phyloP scores from a whole-genome alignment of 1,284 basidiomycete genomes.

The Porodaedalea pini region DNA sequence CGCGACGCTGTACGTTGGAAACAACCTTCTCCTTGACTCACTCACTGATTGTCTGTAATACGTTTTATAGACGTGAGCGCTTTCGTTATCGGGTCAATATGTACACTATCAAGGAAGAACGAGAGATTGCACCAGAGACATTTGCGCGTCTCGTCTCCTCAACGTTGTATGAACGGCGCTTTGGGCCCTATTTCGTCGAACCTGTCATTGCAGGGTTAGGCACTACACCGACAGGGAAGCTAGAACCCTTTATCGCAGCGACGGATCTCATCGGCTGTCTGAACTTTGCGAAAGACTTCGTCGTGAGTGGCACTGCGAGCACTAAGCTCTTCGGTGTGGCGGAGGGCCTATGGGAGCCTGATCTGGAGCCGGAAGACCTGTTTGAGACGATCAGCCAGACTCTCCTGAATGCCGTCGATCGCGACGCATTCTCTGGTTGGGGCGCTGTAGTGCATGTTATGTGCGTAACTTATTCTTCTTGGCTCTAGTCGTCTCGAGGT shows the following conservation, averaged over 20 bases:
- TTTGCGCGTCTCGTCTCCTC: conserved; percentile 96
- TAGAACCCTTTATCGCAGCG: conserved; percentile 93
- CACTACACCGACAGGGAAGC: conserved; percentile 67
- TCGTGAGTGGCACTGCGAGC: conserved; percentile 92
- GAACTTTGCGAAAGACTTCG: conserved; percentile 95
- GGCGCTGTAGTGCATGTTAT: conserved; percentile 94
- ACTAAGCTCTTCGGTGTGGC: conserved; percentile 96
- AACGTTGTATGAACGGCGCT: conserved; percentile 96
- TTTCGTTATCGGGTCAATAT: conserved; percentile 96
- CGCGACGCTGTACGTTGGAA: conserved; percentile 70
- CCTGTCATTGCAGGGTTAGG: conserved; percentile 93
- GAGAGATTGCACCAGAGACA: conserved; percentile 94
- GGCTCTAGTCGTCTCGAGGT: neutral
- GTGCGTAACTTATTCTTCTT: conserved; percentile 50
- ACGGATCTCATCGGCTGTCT: conserved; percentile 97
- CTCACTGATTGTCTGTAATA: neutral
- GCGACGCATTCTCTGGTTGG: conserved; percentile 97
- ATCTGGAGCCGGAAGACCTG: conserved; percentile 92
- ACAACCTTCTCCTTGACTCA: neutral
- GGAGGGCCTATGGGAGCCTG: conserved; percentile 98
- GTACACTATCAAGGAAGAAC: conserved; percentile 99
- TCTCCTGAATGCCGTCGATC: conserved; percentile 90
- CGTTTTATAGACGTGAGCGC: conserved; percentile 64
- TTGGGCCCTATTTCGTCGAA: conserved; percentile 96
- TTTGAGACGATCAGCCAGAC: conserved; percentile 99